phyloP scores from a whole-genome alignment of 176 grass and related monocot genomes.

The Thinopyrum elongatum region DNA sequence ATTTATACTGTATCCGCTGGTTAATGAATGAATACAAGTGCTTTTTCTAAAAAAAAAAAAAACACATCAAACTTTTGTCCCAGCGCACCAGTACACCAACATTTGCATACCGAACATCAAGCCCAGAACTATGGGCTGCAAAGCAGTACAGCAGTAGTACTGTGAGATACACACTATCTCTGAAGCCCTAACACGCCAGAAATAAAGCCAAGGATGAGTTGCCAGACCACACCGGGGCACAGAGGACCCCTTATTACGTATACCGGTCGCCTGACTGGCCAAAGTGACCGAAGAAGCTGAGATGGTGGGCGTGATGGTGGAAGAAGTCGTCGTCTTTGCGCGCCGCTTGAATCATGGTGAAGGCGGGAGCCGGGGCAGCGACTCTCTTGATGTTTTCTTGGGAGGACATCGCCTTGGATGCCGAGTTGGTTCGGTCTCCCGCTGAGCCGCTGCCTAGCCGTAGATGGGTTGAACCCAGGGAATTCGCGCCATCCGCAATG shows the following conservation, averaged over 20 bases:
- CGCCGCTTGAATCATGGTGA: conserved; percentile 7
- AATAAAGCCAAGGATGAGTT: conserved; percentile 86
- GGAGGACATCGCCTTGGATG: neutral
- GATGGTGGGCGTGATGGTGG: conserved; percentile 29
- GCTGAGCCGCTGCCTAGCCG: conserved; percentile 9
- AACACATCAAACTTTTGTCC: neutral
- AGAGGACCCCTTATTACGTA: neutral
- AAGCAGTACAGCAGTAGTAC: neutral
- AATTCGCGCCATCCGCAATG: neutral
- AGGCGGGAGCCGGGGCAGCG: conserved; percentile 14
- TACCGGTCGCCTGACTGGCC: neutral
- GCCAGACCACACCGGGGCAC: conserved; percentile 38
- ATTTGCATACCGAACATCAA: neutral
- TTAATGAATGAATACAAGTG: no score
- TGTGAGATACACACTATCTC: conserved; percentile 10
- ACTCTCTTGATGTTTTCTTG: conserved; percentile 8
- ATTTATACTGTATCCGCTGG: no score
- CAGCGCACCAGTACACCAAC: conserved; percentile 16
- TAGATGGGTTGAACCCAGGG: conserved; percentile 27
- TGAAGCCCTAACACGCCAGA: conserved; percentile 17
- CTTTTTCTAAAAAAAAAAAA: no score
- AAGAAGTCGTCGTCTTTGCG: conserved; percentile 24
- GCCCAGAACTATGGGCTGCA: conserved; percentile 19
- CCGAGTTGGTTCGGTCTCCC: neutral
- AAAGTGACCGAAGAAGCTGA: conserved; percentile 45